phyloP scores from a whole-genome alignment of 2,329 filamentous ascomycete genomes.

The Cladobotryum mycophilum region DNA sequence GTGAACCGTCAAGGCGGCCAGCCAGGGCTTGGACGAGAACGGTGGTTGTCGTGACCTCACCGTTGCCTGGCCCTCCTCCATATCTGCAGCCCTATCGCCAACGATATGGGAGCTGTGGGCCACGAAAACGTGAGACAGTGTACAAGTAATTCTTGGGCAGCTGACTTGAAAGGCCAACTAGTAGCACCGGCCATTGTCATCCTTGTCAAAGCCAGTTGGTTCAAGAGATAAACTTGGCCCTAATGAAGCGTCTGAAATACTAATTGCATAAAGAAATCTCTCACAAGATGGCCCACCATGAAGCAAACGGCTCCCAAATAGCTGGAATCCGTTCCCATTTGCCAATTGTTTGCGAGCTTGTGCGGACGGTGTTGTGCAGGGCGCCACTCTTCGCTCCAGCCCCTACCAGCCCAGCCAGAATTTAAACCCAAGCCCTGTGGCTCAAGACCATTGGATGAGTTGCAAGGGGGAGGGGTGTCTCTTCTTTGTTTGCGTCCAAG shows the following conservation, averaged over 20 bases:
- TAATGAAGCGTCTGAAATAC: slow-evolving; percentile 3
- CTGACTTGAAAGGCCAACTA: too few relatives aligned
- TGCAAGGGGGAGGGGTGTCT: slow-evolving; percentile 8
- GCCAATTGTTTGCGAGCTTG: slow-evolving; percentile 13
- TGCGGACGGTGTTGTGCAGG: slow-evolving; percentile 19
- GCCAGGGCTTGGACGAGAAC: too few relatives aligned
- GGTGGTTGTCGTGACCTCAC: too few relatives aligned
- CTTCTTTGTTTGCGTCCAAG: not conserved
- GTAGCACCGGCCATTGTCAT: slow-evolving; percentile 3
- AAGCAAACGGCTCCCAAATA: slow-evolving; percentile 18
- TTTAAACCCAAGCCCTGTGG: slow-evolving; percentile 14
- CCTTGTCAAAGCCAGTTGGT: not conserved
- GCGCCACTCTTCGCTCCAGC: slow-evolving; percentile 18
- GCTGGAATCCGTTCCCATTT: slow-evolving; percentile 26
- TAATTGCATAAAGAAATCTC: slow-evolving; percentile 24
- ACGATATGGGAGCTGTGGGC: not conserved
- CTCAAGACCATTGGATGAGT: slow-evolving; percentile 12
- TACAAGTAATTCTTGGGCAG: too few relatives aligned
- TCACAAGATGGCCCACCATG: slow-evolving; percentile 21
- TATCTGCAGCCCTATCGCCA: not conserved
- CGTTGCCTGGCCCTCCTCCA: not conserved
- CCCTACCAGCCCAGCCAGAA: slow-evolving; percentile 11
- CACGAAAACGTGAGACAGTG: not conserved
- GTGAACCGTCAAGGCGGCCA: too few relatives aligned
- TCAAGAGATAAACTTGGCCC: slow-evolving; percentile 3